Base-by-base conservation (phyloP, 768 basidiomycete species). In the Suillus alpinus region DNA sequence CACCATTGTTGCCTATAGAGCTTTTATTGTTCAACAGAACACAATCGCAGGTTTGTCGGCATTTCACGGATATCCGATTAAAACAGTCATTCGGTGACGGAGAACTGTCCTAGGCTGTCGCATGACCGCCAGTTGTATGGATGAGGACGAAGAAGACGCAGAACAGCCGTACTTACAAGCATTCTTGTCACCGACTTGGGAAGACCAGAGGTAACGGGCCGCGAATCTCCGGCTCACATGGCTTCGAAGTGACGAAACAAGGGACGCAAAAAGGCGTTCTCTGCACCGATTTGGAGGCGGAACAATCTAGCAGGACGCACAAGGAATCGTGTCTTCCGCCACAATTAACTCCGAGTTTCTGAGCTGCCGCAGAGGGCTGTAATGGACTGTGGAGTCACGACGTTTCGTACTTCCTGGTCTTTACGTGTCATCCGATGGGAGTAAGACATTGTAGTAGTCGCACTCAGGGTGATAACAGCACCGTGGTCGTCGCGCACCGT, bases 71-170 rank as follows among this genome's bases (percentile, higher is more conserved):
- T 40, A 10, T 32, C 53, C 37, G 59, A 36, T 29, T 32, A 59
- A 52, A 26, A 29, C 46, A 34, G 18, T 36, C 43, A 59, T 18
- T 20, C 6, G 47, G 51, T 31, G 14, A 41, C 6, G 14, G 41
- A 36, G 40, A 36, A n/a, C 32, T 51, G 40, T 31, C 47, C 16
- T 18, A 49, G 16, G 26, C 49, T 47, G 59, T 52, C 61, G 44
- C 46, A 46, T 62, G 61, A 63, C 59, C 46, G n/a, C 34, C 34
- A 53, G 46, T 53, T 53, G 59, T 60, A 59, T 51, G 59, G 62
- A 62, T 40, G 41, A 26, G 59, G 62, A 62, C 31, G 34, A 18
- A 23, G 37, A 36, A 55, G n/a, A 52, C 7, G 32, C n/a, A 52
- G n/a, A 18, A 16, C 5, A 39, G 39, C 13, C 16, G 36, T 26